Evolutionary conservation across 192 early-diverging fungal species (phyloP).

Genomic region (Coemansia sp.): DNA sequence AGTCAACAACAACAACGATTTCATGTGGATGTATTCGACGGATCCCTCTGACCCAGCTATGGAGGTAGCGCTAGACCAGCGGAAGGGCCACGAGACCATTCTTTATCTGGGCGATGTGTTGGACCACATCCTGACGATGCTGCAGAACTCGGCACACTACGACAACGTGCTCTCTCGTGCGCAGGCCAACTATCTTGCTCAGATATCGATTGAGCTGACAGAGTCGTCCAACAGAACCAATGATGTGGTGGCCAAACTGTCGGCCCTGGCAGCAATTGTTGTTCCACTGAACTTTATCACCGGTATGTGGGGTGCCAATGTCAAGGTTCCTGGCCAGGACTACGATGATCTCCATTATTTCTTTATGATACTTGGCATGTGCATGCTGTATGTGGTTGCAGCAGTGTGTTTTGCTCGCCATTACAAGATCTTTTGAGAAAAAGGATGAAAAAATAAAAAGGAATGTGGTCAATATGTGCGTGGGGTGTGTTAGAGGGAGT

Average conservation of each 20-base stretch:
- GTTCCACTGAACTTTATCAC: constrained; percentile 91
- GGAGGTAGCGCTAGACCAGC: constrained; percentile 44
- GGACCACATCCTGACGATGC: constrained; percentile 78
- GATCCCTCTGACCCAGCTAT: constrained; percentile 8
- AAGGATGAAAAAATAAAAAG: not conserved
- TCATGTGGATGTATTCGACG: constrained; percentile 4
- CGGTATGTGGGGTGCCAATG: constrained; percentile 67
- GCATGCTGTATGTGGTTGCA: constrained; percentile 38
- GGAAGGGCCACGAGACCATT: constrained; percentile 61
- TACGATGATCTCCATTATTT: constrained; percentile 47
- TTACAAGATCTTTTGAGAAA: constrained; percentile 41
- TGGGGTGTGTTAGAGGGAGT: constrained; percentile 9
- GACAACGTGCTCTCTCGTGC: constrained; percentile 71
- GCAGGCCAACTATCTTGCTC: constrained; percentile 74
- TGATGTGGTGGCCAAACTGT: constrained; percentile 85
- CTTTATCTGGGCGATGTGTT: constrained; percentile 81
- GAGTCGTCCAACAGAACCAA: constrained; percentile 80
- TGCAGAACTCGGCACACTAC: constrained; percentile 75
- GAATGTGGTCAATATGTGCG: not conserved
- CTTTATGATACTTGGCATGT: constrained; percentile 43
- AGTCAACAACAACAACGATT: not conserved
- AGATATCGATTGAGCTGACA: constrained; percentile 76
- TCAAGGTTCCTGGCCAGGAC: constrained; percentile 55
- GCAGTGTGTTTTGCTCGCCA: constrained; percentile 37
- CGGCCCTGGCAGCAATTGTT: constrained; percentile 83